Percentiles rank a stretch among this genome's conserved stretches.
Evolutionary conservation across 352 stramenopile species (phyloP).

Genomic region (Phytophthora ohioensis): DNA sequence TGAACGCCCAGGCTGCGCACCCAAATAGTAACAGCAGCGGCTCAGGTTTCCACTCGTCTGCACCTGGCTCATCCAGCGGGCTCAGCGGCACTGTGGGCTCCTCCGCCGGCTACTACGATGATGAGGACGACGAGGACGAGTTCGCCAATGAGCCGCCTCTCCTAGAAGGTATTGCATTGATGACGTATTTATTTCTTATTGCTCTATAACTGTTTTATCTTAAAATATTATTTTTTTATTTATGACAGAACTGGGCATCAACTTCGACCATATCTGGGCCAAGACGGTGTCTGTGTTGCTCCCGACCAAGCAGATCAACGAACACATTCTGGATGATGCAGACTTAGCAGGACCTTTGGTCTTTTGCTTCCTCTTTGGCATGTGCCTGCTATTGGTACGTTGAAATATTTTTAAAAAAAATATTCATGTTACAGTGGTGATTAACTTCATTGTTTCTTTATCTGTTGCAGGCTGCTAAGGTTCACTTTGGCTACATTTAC

Average conservation of each 20-base stretch:
- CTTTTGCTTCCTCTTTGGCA: constrained; percentile 95
- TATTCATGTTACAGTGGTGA: not conserved
- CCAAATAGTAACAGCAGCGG: constrained; percentile 28
- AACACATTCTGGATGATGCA: constrained; percentile 91
- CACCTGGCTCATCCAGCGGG: constrained; percentile 31
- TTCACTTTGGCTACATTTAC: constrained; percentile 99
- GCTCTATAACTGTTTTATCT: constrained; percentile 9
- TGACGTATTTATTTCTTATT: constrained; percentile 11
- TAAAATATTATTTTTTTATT: constrained; percentile 7
- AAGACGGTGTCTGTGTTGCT: constrained; percentile 97
- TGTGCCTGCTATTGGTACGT: constrained; percentile 93
- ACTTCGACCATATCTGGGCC: constrained; percentile 97
- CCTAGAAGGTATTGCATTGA: constrained; percentile 82
- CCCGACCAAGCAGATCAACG: constrained; percentile 91
- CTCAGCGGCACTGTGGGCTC: constrained; percentile 38
- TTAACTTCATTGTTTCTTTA: not conserved
- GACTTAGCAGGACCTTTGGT: constrained; percentile 96
- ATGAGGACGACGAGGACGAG: constrained; percentile 77
- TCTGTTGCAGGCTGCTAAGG: constrained; percentile 80
- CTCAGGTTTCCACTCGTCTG: constrained; percentile 34
- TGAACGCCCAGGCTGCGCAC: constrained; percentile 34
- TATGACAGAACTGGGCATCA: constrained; percentile 94
- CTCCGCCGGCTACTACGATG: constrained; percentile 34
- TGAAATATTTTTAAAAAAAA: not conserved
- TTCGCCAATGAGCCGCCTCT: constrained; percentile 97